Evolutionary conservation across 148 eudicot species (phyloP), one percentile per base, ranked within the genome.

Genomic region (Rhododendron molle): DNA sequence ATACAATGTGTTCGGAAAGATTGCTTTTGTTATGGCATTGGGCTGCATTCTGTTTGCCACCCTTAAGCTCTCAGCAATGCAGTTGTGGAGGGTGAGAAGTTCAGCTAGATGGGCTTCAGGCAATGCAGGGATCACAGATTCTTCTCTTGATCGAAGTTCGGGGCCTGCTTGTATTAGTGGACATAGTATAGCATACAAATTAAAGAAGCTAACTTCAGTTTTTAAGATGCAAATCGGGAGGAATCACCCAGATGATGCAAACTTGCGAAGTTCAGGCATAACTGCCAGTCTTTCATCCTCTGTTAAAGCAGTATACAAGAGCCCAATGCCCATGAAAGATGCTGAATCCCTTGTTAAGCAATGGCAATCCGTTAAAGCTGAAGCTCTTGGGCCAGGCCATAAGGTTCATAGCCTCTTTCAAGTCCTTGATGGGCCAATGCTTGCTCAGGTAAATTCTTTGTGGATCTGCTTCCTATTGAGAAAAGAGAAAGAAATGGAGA

Each of bases 331-430:
- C 83, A 78, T 92, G 49, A 94, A 94, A 92, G 99, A 95, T 88
- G 99, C 99, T 89, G 99, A 95, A 90, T 88, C 90, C 81, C 98
- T 97, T 90, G 98, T 97, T 84, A 94, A 94, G 92, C 94, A 92
- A 89, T 97, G 99, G 99, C 99, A 97, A 92, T 81, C 81, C 67
- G 90, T 92, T 78, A 97, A 97, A 90, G 98, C 99, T 36, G 98
- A 93, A 87, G 99, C 96, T 81, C 98, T 97, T 86, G 99, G 99
- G 80, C 94, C 98, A 88, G 89, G 90, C 84, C 94, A 95, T 91
- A 89, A 92, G 87, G 88, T 90, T 81, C 85, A 87, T 73, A 85
- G 91, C 85, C 98, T 97, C 80, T 87, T 86, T 86, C 96, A 95
- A 86, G 89, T 97, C 84, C 98, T 97, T 84, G 99, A 97, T 18